phyloP scores from a whole-genome alignment of 1,284 basidiomycete genomes.

The Moniliophthora roreri region DNA sequence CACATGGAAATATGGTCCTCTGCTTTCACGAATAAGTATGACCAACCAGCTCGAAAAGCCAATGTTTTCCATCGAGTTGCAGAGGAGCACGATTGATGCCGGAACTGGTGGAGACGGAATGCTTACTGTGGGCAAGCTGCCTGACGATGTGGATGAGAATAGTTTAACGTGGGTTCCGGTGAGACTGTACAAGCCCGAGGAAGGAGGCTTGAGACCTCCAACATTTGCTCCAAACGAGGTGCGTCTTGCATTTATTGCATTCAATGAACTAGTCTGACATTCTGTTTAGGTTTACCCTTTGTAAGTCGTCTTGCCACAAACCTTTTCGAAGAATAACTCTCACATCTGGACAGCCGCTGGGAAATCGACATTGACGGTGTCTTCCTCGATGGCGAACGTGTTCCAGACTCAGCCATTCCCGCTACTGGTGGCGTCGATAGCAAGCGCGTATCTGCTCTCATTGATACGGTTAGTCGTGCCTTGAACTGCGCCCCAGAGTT shows the following conservation, averaged over 20 bases:
- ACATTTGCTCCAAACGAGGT: conserved; percentile 34
- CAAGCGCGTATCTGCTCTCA: conserved; percentile 29
- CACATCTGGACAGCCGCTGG: no score
- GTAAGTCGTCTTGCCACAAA: conserved; percentile 24
- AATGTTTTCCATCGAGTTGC: conserved; percentile 42
- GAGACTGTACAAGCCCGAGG: conserved; percentile 32
- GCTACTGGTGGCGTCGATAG: conserved; percentile 23
- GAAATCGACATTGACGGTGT: conserved; percentile 42
- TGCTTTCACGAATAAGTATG: conserved; percentile 45
- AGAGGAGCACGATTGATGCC: conserved; percentile 38
- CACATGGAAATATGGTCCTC: conserved; percentile 41
- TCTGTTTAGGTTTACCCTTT: conserved; percentile 20
- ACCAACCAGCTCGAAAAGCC: conserved; percentile 41
- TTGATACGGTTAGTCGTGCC: no score
- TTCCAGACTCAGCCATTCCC: conserved; percentile 29
- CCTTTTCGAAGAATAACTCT: no score
- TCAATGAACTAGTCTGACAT: neutral
- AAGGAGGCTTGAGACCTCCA: conserved; percentile 37
- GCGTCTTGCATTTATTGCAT: neutral
- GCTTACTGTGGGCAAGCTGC: conserved; percentile 40
- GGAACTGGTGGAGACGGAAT: conserved; percentile 33
- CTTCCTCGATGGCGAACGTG: conserved; percentile 37
- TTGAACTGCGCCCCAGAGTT: no score
- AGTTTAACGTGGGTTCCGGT: conserved; percentile 44
- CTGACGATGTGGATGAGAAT: conserved; percentile 35